Base-by-base conservation (phyloP, 164 flowering plant species). In the Stephania yunnanensis region DNA sequence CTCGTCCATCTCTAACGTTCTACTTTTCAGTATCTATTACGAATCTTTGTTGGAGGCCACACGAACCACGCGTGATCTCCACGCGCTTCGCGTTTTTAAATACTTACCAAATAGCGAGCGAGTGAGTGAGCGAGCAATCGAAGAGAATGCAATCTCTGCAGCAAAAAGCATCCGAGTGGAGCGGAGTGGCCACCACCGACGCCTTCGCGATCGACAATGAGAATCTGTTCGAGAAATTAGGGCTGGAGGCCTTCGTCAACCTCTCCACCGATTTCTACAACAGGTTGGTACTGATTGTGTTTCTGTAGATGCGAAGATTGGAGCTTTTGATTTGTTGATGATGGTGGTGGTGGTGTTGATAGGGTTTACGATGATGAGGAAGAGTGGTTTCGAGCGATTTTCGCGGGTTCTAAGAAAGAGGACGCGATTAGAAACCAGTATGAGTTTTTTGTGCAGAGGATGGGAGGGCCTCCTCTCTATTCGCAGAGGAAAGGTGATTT, bases 341-440 rank as follows among this genome's bases (percentile, higher is more conserved):
- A 64, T 68, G 31, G 7, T 66, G 73, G 61, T 45, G 19, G 6
- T 9, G 31, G 45, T 64, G 25, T 30, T 65, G 20, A 74, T 70
- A 94, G 98, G 91, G 98, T 94, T 71, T 94, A 87, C 68, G 94
- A 88, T n/a, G 98, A 94, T 65, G 97, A 89, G 36, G 94, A 94
- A 78, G 98, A 94, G 71, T 94, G 98, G 98, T 94, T 94, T 75
- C 84, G 94, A 19, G 85, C 89, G 48, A 91, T 94, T 17, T 94
- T 94, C 74, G 89, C 90, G 0, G 83, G 85, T 77, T 94, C 98
- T 1, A 87, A 77, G 72, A 94, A 92, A 78, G 97, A 94, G 80
- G 97, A 94, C 61, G 98, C 97, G 1, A 94, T 94, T 70, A 92
- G 81, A 79, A 94, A 94, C 69, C 98, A 94, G 67, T 94, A 92